These are phyloP conservation scores for Aspergillus tubingensis DNA, from an alignment of 2,329 filamentous ascomycete species.

Conservation along the genomic window DNA sequence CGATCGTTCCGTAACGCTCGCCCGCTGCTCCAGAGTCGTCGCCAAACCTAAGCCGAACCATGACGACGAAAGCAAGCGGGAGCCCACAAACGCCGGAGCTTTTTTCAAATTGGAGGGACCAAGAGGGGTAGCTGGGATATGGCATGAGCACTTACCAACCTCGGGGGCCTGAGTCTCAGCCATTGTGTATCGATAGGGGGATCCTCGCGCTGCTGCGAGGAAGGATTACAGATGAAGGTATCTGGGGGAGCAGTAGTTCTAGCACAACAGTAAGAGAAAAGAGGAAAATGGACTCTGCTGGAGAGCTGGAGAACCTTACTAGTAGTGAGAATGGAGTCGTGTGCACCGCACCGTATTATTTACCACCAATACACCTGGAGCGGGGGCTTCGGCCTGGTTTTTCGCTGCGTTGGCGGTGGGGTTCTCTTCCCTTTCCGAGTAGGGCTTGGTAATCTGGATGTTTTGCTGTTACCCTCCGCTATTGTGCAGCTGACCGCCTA, in stretches of 20 bases:
- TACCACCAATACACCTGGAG: conserved; percentile 22
- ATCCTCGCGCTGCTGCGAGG: conserved; percentile 29
- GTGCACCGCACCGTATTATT: conserved; percentile 25
- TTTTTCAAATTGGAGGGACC: conserved; percentile 29
- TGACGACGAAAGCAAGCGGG: conserved; percentile 27
- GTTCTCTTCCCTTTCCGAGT: conserved; percentile 9
- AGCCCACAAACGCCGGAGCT: conserved; percentile 39
- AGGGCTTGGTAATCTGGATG: conserved; percentile 19
- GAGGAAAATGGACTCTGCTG: conserved; percentile 20
- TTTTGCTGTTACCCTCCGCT: conserved; percentile 13
- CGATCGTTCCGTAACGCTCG: neutral
- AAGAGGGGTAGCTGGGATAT: conserved; percentile 19
- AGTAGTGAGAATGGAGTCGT: conserved; percentile 27
- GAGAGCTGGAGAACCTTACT: conserved; percentile 19
- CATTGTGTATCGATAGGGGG: conserved; percentile 35
- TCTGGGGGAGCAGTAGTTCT: conserved; percentile 19
- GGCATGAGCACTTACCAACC: conserved; percentile 41
- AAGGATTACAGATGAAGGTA: conserved; percentile 18
- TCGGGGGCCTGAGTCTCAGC: conserved; percentile 41
- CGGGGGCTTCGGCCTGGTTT: conserved; percentile 24
- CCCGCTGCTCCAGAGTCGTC: conserved; percentile 4
- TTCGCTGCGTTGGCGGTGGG: neutral
- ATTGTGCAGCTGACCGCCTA: conserved; percentile 9
- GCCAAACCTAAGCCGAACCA: conserved; percentile 8
- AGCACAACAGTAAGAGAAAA: conserved; percentile 25